phyloP scores from a whole-genome alignment of 108 stramenopile genomes.

The Stephanodiscus triporus region DNA sequence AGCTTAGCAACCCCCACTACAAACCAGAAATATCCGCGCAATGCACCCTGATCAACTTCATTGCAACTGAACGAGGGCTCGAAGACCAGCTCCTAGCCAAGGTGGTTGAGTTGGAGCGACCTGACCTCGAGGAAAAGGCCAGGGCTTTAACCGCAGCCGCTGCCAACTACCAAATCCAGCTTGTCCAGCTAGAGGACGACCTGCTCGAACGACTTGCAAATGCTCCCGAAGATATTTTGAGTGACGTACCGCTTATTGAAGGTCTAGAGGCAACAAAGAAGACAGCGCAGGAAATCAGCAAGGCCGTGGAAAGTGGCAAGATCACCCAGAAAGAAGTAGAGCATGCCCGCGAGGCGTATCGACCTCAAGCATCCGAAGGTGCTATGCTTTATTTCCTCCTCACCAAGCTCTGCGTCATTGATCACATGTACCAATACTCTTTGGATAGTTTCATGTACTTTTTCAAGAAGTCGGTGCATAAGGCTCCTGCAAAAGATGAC shows the following conservation, averaged over 20 bases:
- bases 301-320: conserved; percentile 82
- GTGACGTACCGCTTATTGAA: conserved; percentile 91
- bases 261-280: conserved; percentile 90
- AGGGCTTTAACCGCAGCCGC: conserved; percentile 75
- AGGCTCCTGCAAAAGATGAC: conserved; percentile 63
- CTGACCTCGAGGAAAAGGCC: conserved; percentile 87
- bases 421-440: conserved; percentile 96
- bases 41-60: conserved; percentile 93
- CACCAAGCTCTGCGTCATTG: conserved; percentile 83
- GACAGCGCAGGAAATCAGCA: conserved; percentile 82
- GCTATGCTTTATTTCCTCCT: conserved; percentile 96
- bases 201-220: conserved; percentile 89
- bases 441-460: conserved; percentile 88
- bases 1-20: conserved; percentile 91
- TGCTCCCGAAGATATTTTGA: conserved; percentile 90
- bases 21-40: conserved; percentile 94
- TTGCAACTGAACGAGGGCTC: conserved; percentile 89
- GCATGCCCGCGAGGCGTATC: conserved; percentile 83
- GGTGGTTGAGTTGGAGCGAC: conserved; percentile 84
- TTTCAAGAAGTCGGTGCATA: conserved; percentile 85
- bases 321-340: conserved; percentile 80
- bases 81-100: conserved; percentile 92
- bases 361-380: conserved; percentile 87
- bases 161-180: conserved; percentile 85
- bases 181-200: conserved; percentile 86